Base-by-base conservation (phyloP, 2,329 filamentous ascomycete species). In the Arthrobotrys iridis region DNA sequence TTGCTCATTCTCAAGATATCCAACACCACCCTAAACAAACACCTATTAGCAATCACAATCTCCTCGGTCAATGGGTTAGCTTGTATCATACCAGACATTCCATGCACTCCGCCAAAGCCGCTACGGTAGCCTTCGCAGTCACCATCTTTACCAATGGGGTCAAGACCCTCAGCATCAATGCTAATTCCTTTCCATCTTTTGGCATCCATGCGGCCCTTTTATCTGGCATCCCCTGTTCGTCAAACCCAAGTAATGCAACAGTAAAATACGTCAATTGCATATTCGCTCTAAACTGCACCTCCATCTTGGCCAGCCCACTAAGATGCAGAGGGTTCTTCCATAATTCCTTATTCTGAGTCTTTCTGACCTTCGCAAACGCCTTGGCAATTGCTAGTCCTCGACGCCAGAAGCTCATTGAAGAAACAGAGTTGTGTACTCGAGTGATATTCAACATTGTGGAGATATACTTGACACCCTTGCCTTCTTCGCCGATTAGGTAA, bases 401-500 rank as follows among this genome's bases (percentile, higher is more conserved):
- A 0, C 86, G 85, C 33, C 86, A 84, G 73, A 85, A 85, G 0
- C 85, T 86, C 0, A 87, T 82, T 0, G 86, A 85, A 0, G 83
- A 83, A 1, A 88, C 83, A 5, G 87, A 83, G 2, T 87, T 88
- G 79, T 89, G 85, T 0, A 90, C 80, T 6, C 88, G 83, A 0
- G 88, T 90, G 77, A 93, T 87, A 70, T 88, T 92, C 5, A 93
- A 83, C 11, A 93, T 83, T 1, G 87, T 88, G 40, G 86, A 85
- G 71, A 93, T 91, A 78, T 91, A 89, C 22, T 87, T 86, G 28
- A 91, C 85, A 1, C 91, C 91, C 41, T 86, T 82, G 0, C 90
- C 90, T 76, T 90, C 85, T 2, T 85, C 82, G 4, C 91, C 91
- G 26, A 93, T 82, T 4, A 92, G 84, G 84, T 89, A 89, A 2